These are phyloP conservation scores for Cladorrhinum sp. DNA, from an alignment of 2,329 filamentous ascomycete species.

Conservation along the genomic window DNA sequence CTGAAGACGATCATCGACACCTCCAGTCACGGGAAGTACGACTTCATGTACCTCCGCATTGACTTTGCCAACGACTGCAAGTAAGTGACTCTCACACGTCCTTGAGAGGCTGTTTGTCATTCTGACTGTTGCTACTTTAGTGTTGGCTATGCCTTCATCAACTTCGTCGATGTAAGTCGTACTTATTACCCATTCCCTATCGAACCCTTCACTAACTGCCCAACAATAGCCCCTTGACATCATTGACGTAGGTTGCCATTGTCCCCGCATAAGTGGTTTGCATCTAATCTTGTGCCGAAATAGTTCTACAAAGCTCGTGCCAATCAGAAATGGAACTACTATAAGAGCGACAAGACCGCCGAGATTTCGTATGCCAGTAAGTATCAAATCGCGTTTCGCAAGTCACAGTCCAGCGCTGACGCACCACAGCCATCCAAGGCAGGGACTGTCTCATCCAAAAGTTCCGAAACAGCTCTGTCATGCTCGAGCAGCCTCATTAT, in stretches of 20 bases:
- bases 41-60: constrained; percentile 94
- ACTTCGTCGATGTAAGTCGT: constrained; percentile 73
- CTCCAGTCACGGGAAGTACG: constrained; percentile 77
- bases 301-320: constrained; percentile 70
- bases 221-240: constrained; percentile 64
- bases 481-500: constrained; percentile 79
- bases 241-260: constrained; percentile 56
- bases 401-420: constrained; percentile 30
- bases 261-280: not conserved
- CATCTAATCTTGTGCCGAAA: constrained; percentile 28
- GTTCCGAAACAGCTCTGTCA: constrained; percentile 94
- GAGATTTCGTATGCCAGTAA: constrained; percentile 94
- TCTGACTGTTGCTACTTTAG: constrained; percentile 46
- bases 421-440: constrained; percentile 73
- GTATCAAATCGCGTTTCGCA: constrained; percentile 32
- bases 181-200: not conserved
- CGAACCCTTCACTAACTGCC: constrained; percentile 32
- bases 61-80: constrained; percentile 83
- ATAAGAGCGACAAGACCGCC: constrained; percentile 78
- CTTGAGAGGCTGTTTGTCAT: not conserved
- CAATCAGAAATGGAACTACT: constrained; percentile 75
- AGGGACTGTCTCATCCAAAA: constrained; percentile 88
- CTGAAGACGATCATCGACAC: constrained; percentile 78
- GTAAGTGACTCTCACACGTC: constrained; percentile 45
- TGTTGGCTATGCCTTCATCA: constrained; percentile 96